Evolutionary conservation across 106 monocot genomes (phyloP).

Genomic region (Phalaenopsis aphrodite): DNA sequence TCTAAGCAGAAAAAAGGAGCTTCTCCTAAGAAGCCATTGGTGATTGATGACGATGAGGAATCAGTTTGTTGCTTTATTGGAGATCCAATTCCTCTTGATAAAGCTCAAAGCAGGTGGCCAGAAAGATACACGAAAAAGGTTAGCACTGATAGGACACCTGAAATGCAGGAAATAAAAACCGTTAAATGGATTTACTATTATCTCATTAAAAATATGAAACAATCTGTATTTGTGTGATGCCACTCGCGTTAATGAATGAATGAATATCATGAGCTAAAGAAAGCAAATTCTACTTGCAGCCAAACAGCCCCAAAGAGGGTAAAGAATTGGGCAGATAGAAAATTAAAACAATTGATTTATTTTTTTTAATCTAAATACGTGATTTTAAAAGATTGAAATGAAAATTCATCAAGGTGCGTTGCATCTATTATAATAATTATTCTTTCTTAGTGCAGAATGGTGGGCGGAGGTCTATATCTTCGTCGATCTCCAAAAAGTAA

Average conservation of each 20-base stretch:
- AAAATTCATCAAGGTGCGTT: background rate
- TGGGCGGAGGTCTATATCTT: background rate
- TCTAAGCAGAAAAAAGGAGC: background rate
- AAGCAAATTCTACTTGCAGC: no score
- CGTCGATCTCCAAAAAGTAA: background rate
- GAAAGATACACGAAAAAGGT: conserved; percentile 40
- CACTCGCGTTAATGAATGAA: no score
- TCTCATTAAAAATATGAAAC: no score
- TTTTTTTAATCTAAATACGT: no score
- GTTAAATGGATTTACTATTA: no score
- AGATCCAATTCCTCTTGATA: conserved; percentile 25
- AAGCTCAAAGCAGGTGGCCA: conserved; percentile 47
- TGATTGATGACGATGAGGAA: conserved; percentile 6
- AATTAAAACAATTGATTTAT: no score
- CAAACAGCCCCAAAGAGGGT: no score
- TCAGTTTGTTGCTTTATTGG: conserved; percentile 32
- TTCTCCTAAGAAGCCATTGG: background rate
- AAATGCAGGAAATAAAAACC: no score
- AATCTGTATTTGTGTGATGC: no score
- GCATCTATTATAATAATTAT: background rate
- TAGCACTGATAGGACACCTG: background rate
- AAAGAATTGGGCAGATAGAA: no score
- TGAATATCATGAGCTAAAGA: no score
- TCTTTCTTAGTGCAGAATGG: background rate
- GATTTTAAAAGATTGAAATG: background rate